Conservation (phyloP, 164 flowering plant species). For the Aristolochia contorta region DNA sequence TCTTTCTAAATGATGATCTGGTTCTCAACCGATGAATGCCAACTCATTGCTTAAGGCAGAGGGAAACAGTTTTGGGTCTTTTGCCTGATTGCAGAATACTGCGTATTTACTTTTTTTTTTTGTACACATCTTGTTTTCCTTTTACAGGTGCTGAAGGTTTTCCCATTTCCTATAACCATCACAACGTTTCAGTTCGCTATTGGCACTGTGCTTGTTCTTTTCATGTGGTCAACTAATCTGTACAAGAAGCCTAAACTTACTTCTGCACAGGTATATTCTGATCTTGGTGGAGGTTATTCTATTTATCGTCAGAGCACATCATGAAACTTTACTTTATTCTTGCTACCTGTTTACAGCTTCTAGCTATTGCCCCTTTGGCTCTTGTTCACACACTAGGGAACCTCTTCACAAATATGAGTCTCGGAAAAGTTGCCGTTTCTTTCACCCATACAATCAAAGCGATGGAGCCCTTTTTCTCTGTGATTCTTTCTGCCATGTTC, state of each 20-base stretch:
- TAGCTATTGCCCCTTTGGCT: slow-evolving; percentile 76
- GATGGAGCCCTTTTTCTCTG: slow-evolving; percentile 98
- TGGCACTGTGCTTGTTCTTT: slow-evolving; percentile 46
- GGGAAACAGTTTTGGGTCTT: too few relatives aligned
- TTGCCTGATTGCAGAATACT: too few relatives aligned
- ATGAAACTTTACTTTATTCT: background rate
- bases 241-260: slow-evolving; percentile 53
- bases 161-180: slow-evolving; percentile 54
- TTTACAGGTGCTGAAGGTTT: slow-evolving; percentile 65
- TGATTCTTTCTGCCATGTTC: slow-evolving; percentile 87
- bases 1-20: too few relatives aligned
- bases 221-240: slow-evolving; percentile 65
- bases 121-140: background rate
- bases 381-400: slow-evolving; percentile 83
- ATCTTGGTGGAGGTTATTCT: background rate
- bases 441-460: slow-evolving; percentile 98
- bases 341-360: slow-evolving; percentile 38
- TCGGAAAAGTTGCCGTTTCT: slow-evolving; percentile 97
- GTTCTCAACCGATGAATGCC: too few relatives aligned
- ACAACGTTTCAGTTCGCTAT: slow-evolving; percentile 51
- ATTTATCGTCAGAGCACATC: background rate
- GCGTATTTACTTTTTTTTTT: too few relatives aligned
- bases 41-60: too few relatives aligned
- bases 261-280: slow-evolving; percentile 44
- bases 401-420: slow-evolving; percentile 96